Percentiles rank a stretch among this genome's conserved stretches.
These are phyloP conservation scores for Termitomyces sp. DNA, from an alignment of 768 basidiomycete genomes.

Conservation along the genomic window DNA sequence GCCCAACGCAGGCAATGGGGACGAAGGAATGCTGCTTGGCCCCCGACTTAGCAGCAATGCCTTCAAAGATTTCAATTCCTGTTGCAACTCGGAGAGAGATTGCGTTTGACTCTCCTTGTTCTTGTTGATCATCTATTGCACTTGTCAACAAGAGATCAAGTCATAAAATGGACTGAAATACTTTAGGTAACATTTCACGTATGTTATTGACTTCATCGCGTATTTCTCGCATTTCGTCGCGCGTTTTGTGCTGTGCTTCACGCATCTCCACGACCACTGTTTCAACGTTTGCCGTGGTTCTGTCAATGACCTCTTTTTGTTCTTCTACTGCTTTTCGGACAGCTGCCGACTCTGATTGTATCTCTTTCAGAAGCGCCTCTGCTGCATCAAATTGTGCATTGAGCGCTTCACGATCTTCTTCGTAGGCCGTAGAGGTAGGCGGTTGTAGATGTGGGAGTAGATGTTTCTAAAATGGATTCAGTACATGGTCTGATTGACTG, in stretches of 20 bases:
- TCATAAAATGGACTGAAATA: conserved; percentile 26
- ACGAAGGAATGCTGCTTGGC: conserved; percentile 43
- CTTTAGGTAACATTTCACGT: conserved; percentile 92
- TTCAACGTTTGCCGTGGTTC: conserved; percentile 70
- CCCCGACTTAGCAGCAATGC: conserved; percentile 79
- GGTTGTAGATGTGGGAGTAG: conserved; percentile 88
- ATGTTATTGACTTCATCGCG: conserved; percentile 89
- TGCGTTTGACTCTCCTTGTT: conserved; percentile 83
- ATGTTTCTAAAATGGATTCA: conserved; percentile 66
- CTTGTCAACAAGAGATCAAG: conserved; percentile 4
- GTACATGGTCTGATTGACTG: not conserved
- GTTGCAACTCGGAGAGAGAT: conserved; percentile 83
- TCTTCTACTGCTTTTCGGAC: conserved; percentile 73
- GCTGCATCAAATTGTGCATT: conserved; percentile 89
- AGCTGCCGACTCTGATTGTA: conserved; percentile 72
- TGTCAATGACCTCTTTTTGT: conserved; percentile 70
- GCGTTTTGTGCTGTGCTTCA: conserved; percentile 72
- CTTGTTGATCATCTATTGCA: conserved; percentile 88
- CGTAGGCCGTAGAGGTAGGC: conserved; percentile 84
- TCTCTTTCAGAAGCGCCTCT: conserved; percentile 75
- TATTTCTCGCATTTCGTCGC: conserved; percentile 89
- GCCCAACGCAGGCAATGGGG: conserved; percentile 51
- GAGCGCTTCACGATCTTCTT: conserved; percentile 81
- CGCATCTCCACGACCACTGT: conserved; percentile 70
- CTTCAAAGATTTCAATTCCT: conserved; percentile 93